Evolutionary conservation across 352 stramenopile species (phyloP).

Genomic region (Blastocystis sp.): DNA sequence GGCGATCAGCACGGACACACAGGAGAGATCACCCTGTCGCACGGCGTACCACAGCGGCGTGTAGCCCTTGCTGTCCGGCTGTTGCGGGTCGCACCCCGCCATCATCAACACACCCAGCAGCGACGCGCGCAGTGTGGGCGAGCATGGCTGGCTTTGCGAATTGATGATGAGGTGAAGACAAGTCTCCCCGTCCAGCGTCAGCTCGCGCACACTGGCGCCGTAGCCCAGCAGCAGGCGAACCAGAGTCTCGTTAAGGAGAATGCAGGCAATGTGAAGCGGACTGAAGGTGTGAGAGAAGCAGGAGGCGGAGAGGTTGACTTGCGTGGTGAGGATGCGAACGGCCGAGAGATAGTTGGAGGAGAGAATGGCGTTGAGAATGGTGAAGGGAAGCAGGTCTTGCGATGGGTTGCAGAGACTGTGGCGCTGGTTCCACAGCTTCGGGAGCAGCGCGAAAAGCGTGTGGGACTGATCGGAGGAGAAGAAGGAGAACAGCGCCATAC

Average conservation of each 20-base stretch:
- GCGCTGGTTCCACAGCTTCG: constrained; percentile 22
- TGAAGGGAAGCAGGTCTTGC: constrained; percentile 29
- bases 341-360: constrained; percentile 33
- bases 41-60: constrained; percentile 33
- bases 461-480: not conserved
- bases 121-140: not conserved
- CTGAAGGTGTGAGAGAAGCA: constrained; percentile 1
- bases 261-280: constrained; percentile 50
- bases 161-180: constrained; percentile 50
- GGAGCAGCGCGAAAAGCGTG: not conserved
- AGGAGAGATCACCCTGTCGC: not conserved
- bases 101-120: constrained; percentile 45
- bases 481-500: constrained; percentile 34
- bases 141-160: not conserved
- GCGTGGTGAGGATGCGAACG: constrained; percentile 14
- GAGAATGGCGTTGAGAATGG: constrained; percentile 17
- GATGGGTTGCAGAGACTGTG: not conserved
- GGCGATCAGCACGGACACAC: constrained; percentile 26
- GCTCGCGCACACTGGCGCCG: constrained; percentile 1
- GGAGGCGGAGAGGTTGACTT: not conserved
- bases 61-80: not conserved
- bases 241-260: constrained; percentile 45
- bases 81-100: constrained; percentile 23
- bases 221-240: constrained; percentile 54
- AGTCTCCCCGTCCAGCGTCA: not conserved